A percentile compares a stretch with the other conserved stretches of the same genome.
These are phyloP conservation scores for Chrysoporthe cubensis DNA, from an alignment of 2,329 filamentous ascomycete species.

Conservation along the genomic window DNA sequence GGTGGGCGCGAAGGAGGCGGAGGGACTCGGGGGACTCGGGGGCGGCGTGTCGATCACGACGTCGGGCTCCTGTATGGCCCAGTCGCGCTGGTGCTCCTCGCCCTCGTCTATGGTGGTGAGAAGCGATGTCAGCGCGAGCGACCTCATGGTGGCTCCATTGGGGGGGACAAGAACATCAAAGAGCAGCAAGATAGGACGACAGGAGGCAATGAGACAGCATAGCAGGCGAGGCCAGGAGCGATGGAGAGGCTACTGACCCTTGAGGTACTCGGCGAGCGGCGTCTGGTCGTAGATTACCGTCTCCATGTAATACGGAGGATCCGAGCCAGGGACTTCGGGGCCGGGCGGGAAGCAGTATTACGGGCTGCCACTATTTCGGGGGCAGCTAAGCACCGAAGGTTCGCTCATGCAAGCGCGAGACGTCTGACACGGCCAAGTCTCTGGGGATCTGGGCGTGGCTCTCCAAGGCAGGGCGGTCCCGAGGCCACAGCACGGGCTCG, in stretches of 20 bases:
- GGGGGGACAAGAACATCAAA: not conserved
- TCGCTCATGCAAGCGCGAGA: conserved; percentile 1
- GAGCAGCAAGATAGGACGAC: not conserved
- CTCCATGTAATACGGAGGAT: conserved; percentile 65
- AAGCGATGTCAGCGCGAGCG: conserved; percentile 30
- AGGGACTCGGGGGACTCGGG: conserved; percentile 47
- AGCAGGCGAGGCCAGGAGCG: conserved; percentile 9
- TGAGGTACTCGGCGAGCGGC: conserved; percentile 85
- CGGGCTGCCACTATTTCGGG: conserved; percentile 7
- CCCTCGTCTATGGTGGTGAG: conserved; percentile 50
- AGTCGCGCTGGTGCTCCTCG: conserved; percentile 52
- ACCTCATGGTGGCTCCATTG: conserved; percentile 21
- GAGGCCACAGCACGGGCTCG: not conserved
- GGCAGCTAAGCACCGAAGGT: conserved; percentile 3
- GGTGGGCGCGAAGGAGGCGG: conserved; percentile 56
- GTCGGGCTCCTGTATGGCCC: conserved; percentile 48
- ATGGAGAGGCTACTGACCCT: conserved; percentile 62
- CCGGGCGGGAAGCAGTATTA: not conserved
- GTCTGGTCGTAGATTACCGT: conserved; percentile 84
- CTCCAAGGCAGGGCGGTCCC: not conserved
- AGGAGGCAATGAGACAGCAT: conserved; percentile 9
- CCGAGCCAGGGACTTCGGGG: not conserved
- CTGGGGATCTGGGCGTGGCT: not conserved
- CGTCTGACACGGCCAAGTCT: not conserved
- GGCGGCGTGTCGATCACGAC: conserved; percentile 48